Percentiles rank a stretch among this genome's conserved stretches.
Evolutionary conservation across 129 eudicot genomes (phyloP).

Genomic region (Tagetes patula): DNA sequence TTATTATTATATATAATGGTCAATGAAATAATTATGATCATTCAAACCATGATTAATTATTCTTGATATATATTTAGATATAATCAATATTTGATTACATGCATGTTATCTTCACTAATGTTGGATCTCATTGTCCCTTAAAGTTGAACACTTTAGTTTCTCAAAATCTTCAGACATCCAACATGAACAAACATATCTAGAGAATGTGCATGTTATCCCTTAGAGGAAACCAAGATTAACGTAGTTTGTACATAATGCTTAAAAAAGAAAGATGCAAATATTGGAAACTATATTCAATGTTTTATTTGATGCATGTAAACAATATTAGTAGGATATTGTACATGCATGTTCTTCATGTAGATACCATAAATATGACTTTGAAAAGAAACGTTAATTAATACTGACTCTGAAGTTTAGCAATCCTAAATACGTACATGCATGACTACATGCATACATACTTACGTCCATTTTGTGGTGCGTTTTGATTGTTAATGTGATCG

Average conservation of each 20-base stretch:
- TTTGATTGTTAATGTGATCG: too few relatives aligned
- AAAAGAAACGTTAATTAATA: background rate
- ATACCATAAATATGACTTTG: background rate
- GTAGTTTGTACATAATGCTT: background rate
- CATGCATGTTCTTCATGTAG: background rate
- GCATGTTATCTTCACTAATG: constrained; percentile 33
- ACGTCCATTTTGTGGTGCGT: too few relatives aligned
- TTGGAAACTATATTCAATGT: background rate
- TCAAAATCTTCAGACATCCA: constrained; percentile 25
- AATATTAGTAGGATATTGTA: background rate
- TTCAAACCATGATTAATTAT: constrained; percentile 24
- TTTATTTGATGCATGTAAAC: background rate
- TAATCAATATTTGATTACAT: constrained; percentile 31
- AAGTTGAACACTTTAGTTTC: constrained; percentile 23
- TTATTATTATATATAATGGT: background rate
- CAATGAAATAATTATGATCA: background rate
- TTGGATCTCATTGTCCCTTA: constrained; percentile 31
- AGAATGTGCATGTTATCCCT: constrained; percentile 1
- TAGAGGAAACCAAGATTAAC: background rate
- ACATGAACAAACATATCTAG: constrained; percentile 22
- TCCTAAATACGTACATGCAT: background rate
- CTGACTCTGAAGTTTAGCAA: too few relatives aligned
- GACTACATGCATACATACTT: too few relatives aligned
- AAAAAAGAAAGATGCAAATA: background rate
- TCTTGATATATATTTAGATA: constrained; percentile 1